Evolutionary conservation across 805 yeast species (phyloP).

Genomic region (Saccharomycopsis sp.): DNA sequence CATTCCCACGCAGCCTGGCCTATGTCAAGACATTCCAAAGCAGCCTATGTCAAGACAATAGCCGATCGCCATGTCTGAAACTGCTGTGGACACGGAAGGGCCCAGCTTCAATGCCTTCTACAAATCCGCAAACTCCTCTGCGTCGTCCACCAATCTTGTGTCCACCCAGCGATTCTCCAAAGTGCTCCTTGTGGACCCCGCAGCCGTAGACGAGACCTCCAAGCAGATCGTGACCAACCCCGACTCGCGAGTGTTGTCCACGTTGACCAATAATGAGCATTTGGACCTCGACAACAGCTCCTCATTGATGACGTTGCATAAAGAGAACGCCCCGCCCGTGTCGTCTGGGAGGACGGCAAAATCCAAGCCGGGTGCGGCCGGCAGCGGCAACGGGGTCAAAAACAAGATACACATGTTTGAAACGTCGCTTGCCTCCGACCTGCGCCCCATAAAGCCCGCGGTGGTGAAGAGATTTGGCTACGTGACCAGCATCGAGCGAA

Average conservation of each 20-base stretch:
- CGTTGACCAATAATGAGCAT: conserved; percentile 1
- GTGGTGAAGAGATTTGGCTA: background rate
- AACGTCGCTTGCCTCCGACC: background rate
- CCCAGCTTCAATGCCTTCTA: conserved; percentile 7
- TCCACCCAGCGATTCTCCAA: conserved; percentile 11
- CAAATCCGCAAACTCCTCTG: conserved; percentile 13
- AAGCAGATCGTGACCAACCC: background rate
- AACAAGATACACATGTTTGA: background rate
- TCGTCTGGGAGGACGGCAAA: too few species aligned
- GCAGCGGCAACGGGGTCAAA: background rate
- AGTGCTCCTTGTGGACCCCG: conserved; percentile 4
- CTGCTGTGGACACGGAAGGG: background rate
- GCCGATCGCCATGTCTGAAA: background rate
- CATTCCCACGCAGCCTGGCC: background rate
- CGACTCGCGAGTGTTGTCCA: background rate
- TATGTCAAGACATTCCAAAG: background rate
- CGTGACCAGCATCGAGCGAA: background rate
- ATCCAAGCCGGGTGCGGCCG: too few species aligned
- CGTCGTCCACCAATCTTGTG: conserved; percentile 14
- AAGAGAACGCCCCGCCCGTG: too few species aligned
- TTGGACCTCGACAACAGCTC: background rate
- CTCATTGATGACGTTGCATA: background rate
- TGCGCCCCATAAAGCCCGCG: background rate
- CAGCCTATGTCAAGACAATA: background rate
- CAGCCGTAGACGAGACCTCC: background rate